Conservation (phyloP, 2,329 filamentous ascomycete species). For the Phialocephala subalpina region DNA sequence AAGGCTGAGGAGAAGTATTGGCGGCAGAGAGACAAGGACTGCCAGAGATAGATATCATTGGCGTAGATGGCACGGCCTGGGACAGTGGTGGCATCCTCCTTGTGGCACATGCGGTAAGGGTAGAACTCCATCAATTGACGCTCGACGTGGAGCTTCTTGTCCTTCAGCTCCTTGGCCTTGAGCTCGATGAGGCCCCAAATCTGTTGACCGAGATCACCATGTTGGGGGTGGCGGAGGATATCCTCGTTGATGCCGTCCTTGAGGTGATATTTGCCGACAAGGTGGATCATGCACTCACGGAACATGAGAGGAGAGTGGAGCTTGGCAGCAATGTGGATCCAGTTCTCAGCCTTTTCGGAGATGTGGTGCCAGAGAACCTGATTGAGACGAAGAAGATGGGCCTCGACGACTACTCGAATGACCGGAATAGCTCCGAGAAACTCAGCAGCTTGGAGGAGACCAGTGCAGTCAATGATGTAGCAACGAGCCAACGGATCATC, state of each 20-base stretch:
- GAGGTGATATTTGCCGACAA: constrained; percentile 36
- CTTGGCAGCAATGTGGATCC: constrained; percentile 37
- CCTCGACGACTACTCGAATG: constrained; percentile 36
- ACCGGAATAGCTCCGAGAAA: constrained; percentile 27
- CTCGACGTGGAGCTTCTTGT: constrained; percentile 37
- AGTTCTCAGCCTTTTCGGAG: constrained; percentile 29
- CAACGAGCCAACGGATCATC: constrained; percentile 7
- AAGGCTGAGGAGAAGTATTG: constrained; percentile 34
- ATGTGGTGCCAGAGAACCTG: constrained; percentile 39
- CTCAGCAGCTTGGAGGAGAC: constrained; percentile 36
- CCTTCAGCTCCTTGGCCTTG: constrained; percentile 35
- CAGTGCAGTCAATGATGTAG: constrained; percentile 32
- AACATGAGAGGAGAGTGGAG: constrained; percentile 42
- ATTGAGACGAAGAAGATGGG: constrained; percentile 37
- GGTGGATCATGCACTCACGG: constrained; percentile 40
- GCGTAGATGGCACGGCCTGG: constrained; percentile 39
- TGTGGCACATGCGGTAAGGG: constrained; percentile 36
- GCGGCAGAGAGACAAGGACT: constrained; percentile 35
- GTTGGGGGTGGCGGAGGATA: constrained; percentile 10
- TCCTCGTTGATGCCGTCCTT: constrained; percentile 25
- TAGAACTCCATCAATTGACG: constrained; percentile 32
- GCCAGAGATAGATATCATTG: constrained; percentile 42
- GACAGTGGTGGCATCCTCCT: constrained; percentile 17
- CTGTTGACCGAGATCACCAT: constrained; percentile 16
- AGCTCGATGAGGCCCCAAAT: constrained; percentile 29